Percentiles rank a stretch among this genome's conserved stretches.
These are phyloP conservation scores for Blastocystis sp. DNA, from an alignment of 352 stramenopile species.

Conservation along the genomic window DNA sequence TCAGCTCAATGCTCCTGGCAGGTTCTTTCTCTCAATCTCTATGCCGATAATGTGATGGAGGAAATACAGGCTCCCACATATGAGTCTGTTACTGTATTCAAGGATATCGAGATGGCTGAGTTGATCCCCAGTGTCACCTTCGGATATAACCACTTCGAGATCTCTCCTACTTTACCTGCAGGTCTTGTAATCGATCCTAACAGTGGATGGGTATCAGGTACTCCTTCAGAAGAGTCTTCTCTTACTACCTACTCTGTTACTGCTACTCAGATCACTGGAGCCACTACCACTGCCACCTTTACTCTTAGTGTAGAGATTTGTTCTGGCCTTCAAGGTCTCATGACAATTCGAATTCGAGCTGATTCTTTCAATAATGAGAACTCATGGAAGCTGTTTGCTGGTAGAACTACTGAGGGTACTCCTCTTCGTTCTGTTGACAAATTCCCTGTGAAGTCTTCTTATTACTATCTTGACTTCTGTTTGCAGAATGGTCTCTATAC, in stretches of 20 bases:
- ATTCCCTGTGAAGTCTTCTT: neutral
- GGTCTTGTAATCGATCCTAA: neutral
- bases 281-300: neutral
- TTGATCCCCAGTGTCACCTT: neutral
- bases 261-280: neutral
- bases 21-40: neutral
- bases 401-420: neutral
- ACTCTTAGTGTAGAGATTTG: neutral
- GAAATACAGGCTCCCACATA: neutral
- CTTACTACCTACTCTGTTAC: neutral
- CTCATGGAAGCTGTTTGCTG: neutral
- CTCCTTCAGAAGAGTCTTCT: neutral
- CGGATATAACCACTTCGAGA: neutral
- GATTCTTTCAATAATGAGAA: neutral
- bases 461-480: constrained; percentile 5
- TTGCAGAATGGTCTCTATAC: neutral
- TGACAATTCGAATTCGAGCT: neutral
- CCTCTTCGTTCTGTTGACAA: neutral
- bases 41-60: neutral
- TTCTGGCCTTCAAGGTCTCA: neutral
- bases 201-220: constrained; percentile 21
- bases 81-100: neutral
- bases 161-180: neutral
- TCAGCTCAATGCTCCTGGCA: neutral
- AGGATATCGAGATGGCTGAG: constrained; percentile 27